Percentiles rank a stretch among this genome's conserved stretches.
Evolutionary conservation across 106 monocot genomes (phyloP).

Genomic region (Dactylorhiza incarnata): DNA sequence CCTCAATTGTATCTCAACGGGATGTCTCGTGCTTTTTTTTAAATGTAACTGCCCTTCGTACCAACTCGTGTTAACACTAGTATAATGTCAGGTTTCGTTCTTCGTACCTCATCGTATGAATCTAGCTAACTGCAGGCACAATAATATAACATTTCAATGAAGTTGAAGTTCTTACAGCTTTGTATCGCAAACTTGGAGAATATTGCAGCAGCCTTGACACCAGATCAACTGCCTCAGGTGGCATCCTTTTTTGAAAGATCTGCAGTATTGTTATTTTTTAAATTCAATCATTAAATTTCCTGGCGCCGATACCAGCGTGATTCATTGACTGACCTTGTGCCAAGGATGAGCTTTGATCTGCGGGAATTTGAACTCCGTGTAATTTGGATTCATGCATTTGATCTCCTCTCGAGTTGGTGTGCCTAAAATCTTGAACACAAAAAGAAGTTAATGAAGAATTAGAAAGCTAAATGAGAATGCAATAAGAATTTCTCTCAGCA

Average conservation of each 20-base stretch:
- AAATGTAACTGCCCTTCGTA: too few species aligned
- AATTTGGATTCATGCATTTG: constrained; percentile 41
- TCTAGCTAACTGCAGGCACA: background rate
- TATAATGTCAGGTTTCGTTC: too few species aligned
- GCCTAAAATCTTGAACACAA: constrained; percentile 23
- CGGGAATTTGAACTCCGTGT: constrained; percentile 38
- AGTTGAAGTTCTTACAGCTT: constrained; percentile 49
- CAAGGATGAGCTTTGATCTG: constrained; percentile 42
- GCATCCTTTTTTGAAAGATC: constrained; percentile 61
- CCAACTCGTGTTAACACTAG: too few species aligned
- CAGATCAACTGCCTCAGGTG: constrained; percentile 69
- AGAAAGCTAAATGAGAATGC: background rate
- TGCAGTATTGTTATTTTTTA: constrained; percentile 7
- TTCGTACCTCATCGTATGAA: too few species aligned
- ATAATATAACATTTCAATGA: background rate
- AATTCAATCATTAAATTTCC: background rate
- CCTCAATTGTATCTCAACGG: too few species aligned
- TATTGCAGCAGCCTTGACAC: constrained; percentile 63
- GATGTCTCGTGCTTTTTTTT: too few species aligned
- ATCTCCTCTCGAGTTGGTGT: constrained; percentile 42
- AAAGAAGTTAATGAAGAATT: background rate
- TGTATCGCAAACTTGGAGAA: constrained; percentile 67
- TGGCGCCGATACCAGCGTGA: background rate
- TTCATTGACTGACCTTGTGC: constrained; percentile 25
- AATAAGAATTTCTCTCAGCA: background rate